Percentiles rank a stretch among this genome's conserved stretches.
Conservation (phyloP, 2,329 filamentous ascomycete genomes). For the Rhinocladiella mackenziei region DNA sequence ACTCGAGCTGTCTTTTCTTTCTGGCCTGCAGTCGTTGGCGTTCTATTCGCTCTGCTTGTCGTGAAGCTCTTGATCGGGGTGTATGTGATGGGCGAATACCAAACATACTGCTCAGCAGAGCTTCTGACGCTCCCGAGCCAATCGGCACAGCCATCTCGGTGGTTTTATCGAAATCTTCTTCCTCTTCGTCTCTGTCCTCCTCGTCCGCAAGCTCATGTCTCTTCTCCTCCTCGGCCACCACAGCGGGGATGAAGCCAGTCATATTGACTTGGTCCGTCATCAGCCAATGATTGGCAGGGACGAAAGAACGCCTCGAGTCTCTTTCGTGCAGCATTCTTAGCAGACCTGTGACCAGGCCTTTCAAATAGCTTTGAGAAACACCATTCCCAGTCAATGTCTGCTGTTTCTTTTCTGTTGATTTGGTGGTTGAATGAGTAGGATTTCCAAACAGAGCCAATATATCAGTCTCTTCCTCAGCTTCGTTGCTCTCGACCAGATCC, state of each 20-base stretch:
- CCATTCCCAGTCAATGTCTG: conserved; percentile 59
- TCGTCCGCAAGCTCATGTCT: conserved; percentile 66
- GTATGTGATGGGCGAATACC: conserved; percentile 27
- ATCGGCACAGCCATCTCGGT: conserved; percentile 38
- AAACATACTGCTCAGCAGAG: conserved; percentile 28
- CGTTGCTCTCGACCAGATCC: conserved; percentile 52
- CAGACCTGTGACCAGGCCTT: conserved; percentile 72
- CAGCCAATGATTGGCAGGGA: conserved; percentile 83
- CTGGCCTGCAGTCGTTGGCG: conserved; percentile 51
- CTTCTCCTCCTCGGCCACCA: conserved; percentile 80
- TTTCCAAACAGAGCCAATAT: conserved; percentile 26
- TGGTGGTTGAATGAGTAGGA: conserved; percentile 6
- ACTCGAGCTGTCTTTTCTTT: conserved; percentile 65
- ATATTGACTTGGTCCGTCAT: conserved; percentile 88
- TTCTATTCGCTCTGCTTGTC: conserved; percentile 20
- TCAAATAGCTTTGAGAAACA: conserved; percentile 73
- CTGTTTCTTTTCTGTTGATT: conserved; percentile 37
- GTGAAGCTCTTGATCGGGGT: conserved; percentile 23
- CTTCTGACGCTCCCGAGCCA: conserved; percentile 53
- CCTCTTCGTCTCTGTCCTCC: conserved; percentile 54
- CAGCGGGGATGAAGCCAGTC: conserved; percentile 77
- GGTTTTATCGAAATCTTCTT: conserved; percentile 42
- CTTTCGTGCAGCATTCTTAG: conserved; percentile 87
- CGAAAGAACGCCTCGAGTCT: conserved; percentile 81
- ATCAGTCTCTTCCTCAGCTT: conserved; percentile 32